These are phyloP conservation scores for Apiotrichum gracile DNA, from an alignment of 1,284 basidiomycete species.

Conservation along the genomic window DNA sequence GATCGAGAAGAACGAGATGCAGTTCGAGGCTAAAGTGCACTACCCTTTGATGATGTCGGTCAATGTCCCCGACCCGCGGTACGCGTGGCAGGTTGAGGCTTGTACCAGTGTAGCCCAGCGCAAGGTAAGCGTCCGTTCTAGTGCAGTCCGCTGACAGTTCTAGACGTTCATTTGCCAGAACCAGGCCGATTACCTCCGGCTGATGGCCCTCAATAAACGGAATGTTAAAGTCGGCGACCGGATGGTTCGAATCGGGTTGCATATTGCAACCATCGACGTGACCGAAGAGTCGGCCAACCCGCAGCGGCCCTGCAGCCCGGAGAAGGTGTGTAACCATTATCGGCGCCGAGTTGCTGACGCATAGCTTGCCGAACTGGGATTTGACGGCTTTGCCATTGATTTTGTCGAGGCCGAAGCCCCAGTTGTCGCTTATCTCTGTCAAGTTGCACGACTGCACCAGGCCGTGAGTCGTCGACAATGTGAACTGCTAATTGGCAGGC, in stretches of 20 bases:
- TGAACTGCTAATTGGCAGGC: slow-evolving; percentile 20
- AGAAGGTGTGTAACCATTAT: slow-evolving; percentile 13
- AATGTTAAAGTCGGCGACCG: neutral
- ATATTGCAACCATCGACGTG: slow-evolving; percentile 26
- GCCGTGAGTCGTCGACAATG: slow-evolving; percentile 52
- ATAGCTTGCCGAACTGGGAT: slow-evolving; percentile 61
- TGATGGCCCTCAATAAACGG: slow-evolving; percentile 65
- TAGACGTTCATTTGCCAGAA: slow-evolving; percentile 84
- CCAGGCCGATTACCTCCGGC: slow-evolving; percentile 69
- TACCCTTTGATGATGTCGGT: slow-evolving; percentile 75
- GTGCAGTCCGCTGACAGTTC: slow-evolving; percentile 6
- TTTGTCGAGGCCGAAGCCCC: slow-evolving; percentile 52
- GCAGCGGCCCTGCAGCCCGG: slow-evolving; percentile 14
- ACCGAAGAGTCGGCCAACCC: slow-evolving; percentile 26
- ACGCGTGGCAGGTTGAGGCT: slow-evolving; percentile 67
- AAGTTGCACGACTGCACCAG: slow-evolving; percentile 60
- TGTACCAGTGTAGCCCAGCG: slow-evolving; percentile 59
- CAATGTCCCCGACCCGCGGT: slow-evolving; percentile 61
- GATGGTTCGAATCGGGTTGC: slow-evolving; percentile 15
- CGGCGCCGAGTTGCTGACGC: neutral
- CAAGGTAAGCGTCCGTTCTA: slow-evolving; percentile 52
- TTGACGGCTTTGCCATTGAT: slow-evolving; percentile 79
- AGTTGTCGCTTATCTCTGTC: slow-evolving; percentile 52
- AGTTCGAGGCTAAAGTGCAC: slow-evolving; percentile 74
- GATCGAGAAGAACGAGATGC: slow-evolving; percentile 62